phyloP scores from a whole-genome alignment of 139 green algal genomes.

The Limnomonas spitsbergensis region DNA sequence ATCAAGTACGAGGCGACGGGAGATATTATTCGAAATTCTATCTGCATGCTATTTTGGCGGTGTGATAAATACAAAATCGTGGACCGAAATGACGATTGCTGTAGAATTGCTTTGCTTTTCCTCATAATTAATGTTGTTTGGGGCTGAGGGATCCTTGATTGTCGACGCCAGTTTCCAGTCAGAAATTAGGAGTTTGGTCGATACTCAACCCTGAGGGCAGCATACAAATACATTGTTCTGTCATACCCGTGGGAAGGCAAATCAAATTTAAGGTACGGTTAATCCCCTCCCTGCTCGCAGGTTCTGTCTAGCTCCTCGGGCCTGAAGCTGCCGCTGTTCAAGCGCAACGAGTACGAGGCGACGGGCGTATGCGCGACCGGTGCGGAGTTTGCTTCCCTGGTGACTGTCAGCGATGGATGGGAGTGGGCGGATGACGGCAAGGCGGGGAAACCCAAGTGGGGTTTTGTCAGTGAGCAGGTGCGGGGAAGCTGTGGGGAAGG shows the following conservation, averaged over 20 bases:
- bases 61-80: too few species aligned
- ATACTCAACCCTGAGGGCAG: neutral
- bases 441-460: constrained; percentile 2
- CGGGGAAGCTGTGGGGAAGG: neutral
- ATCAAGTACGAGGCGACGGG: too few species aligned
- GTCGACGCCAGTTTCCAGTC: neutral
- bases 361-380: constrained; percentile 9
- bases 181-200: neutral
- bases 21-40: too few species aligned
- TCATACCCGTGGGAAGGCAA: neutral
- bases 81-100: too few species aligned
- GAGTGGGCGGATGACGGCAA: constrained; percentile 16
- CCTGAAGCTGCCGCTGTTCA: constrained; percentile 16
- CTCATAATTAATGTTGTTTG: too few species aligned
- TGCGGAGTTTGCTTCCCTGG: neutral
- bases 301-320: neutral
- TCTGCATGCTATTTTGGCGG: too few species aligned
- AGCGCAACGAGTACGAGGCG: constrained; percentile 3
- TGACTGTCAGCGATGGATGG: constrained; percentile 6
- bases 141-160: too few species aligned
- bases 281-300: neutral
- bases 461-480: neutral
- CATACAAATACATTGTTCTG: neutral
- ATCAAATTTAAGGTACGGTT: neutral
- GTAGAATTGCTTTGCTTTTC: too few species aligned